phyloP scores from a whole-genome alignment of 805 yeast species.

The Schwanniomyces pseudopolymorphus region DNA sequence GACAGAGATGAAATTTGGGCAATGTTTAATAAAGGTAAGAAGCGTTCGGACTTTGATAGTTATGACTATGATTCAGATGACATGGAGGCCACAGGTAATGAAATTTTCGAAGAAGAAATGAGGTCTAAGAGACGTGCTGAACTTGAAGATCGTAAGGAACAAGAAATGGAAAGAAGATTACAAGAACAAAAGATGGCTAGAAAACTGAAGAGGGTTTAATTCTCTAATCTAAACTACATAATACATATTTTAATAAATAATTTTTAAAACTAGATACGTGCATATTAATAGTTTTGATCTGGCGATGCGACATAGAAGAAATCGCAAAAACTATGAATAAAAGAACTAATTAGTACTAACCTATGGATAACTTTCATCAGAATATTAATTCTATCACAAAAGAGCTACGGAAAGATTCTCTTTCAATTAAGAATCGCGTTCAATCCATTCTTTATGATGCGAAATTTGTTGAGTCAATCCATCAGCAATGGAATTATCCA shows the following conservation, averaged over 20 bases:
- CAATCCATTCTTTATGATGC: conserved; percentile 72
- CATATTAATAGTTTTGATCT: no score
- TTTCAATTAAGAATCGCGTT: conserved; percentile 58
- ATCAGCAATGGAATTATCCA: conserved; percentile 30
- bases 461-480: conserved; percentile 40
- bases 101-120: conserved; percentile 80
- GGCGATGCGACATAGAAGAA: neutral
- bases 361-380: neutral
- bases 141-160: conserved; percentile 74
- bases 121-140: conserved; percentile 66
- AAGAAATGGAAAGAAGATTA: conserved; percentile 51
- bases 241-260: no score
- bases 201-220: conserved; percentile 7
- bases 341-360: neutral
- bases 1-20: conserved; percentile 90
- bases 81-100: conserved; percentile 96
- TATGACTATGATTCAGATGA: conserved; percentile 55
- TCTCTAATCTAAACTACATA: no score
- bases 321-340: neutral
- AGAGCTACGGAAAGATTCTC: conserved; percentile 48
- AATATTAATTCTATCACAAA: conserved; percentile 31
- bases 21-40: conserved; percentile 67
- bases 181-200: conserved; percentile 27
- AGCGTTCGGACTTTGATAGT: conserved; percentile 44
- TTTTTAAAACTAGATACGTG: no score